phyloP scores from a whole-genome alignment of 129 eudicot genomes.

The Tagetes patula region DNA sequence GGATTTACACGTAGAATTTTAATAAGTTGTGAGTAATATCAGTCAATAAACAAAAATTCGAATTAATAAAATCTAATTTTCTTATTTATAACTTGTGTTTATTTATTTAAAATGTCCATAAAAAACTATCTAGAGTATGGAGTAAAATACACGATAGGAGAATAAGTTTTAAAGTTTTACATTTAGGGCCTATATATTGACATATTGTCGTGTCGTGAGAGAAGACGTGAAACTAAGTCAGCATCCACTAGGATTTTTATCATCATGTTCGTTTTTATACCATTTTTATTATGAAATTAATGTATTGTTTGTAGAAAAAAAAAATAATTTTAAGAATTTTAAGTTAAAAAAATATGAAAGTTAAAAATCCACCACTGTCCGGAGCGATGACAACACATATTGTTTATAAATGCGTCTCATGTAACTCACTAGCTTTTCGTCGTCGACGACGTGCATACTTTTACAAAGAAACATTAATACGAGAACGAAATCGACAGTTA shows the following conservation, averaged over 20 bases:
- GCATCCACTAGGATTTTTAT: conserved; percentile 7
- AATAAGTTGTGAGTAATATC: no score
- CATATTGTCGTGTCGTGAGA: conserved; percentile 24
- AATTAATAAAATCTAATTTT: no score
- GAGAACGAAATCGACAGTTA: not conserved
- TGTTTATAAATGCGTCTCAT: no score
- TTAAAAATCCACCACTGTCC: no score
- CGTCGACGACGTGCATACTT: no score
- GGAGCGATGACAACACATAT: no score
- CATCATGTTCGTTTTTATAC: not conserved
- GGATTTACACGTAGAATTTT: no score
- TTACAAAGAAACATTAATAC: not conserved
- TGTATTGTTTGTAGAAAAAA: not conserved
- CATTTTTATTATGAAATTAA: no score
- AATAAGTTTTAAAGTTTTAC: conserved; percentile 18
- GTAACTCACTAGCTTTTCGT: no score
- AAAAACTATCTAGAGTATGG: not conserved
- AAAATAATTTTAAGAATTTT: no score
- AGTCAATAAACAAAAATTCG: no score
- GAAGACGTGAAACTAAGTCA: conserved; percentile 28
- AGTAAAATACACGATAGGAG: conserved; percentile 21
- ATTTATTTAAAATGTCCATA: not conserved
- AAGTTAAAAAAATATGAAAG: not conserved
- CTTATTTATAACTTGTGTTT: no score
- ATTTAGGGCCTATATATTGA: conserved; percentile 1